A percentile compares a stretch with the other conserved stretches of the same genome.
These are phyloP conservation scores for Microbotryum lychnidis-dioicae DNA, from an alignment of 1,284 basidiomycete genomes.

Conservation along the genomic window DNA sequence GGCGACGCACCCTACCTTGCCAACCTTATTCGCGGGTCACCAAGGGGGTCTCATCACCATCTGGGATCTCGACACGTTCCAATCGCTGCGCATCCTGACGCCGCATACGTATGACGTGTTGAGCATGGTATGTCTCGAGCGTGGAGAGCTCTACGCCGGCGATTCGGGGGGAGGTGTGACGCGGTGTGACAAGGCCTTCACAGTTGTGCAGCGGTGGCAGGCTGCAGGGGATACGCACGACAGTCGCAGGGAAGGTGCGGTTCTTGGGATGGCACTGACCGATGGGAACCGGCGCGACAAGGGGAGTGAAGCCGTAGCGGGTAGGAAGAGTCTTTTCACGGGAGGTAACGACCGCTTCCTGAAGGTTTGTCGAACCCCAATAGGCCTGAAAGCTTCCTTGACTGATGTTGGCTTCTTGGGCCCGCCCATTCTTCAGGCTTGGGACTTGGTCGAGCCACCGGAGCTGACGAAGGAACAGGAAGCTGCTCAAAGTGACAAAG, in stretches of 20 bases:
- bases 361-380: constrained; percentile 49
- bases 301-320: neutral
- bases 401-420: no score
- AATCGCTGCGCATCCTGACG: constrained; percentile 73
- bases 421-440: neutral
- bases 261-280: no score
- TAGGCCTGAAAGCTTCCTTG: no score
- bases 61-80: constrained; percentile 81
- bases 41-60: constrained; percentile 87
- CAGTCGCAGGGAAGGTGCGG: no score
- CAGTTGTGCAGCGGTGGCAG: constrained; percentile 68
- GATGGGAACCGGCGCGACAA: no score
- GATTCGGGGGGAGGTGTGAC: constrained; percentile 71
- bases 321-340: constrained; percentile 51
- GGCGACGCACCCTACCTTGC: constrained; percentile 54
- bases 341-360: constrained; percentile 77
- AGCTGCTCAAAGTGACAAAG: neutral
- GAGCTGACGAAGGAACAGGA: no score
- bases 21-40: constrained; percentile 77
- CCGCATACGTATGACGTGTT: constrained; percentile 49
- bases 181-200: constrained; percentile 73
- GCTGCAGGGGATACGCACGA: constrained; percentile 40
- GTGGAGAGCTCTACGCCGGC: constrained; percentile 56
- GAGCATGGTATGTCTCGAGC: no score
- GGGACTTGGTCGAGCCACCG: constrained; percentile 10